Evolutionary conservation across 2,329 filamentous ascomycete species (phyloP).

Genomic region (Diaporthe humulicola): DNA sequence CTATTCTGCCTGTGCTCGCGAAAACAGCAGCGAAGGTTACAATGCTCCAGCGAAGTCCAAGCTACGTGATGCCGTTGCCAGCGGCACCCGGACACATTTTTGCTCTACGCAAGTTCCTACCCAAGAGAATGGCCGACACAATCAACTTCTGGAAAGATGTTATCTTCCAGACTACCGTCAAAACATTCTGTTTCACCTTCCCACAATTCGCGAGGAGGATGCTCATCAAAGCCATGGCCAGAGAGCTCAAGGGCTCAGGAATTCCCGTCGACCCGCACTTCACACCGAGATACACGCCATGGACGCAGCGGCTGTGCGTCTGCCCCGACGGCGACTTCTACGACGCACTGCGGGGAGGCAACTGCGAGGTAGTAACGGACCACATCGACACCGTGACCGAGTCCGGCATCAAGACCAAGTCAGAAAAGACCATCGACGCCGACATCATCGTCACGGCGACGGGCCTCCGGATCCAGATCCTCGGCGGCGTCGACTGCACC

Average conservation of each 20-base stretch:
- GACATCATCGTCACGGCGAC: constrained; percentile 80
- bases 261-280: constrained; percentile 73
- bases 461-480: constrained; percentile 71
- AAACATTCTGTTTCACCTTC: constrained; percentile 64
- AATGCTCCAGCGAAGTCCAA: constrained; percentile 85
- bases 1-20: constrained; percentile 78
- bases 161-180: constrained; percentile 60
- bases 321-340: constrained; percentile 71
- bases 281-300: constrained; percentile 73
- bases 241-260: constrained; percentile 63
- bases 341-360: constrained; percentile 58
- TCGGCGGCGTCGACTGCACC: constrained; percentile 64
- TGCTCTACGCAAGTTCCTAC: constrained; percentile 59
- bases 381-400: constrained; percentile 64
- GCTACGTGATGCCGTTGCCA: constrained; percentile 71
- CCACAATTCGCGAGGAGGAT: constrained; percentile 62
- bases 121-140: constrained; percentile 58
- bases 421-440: constrained; percentile 65
- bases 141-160: constrained; percentile 65
- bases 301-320: constrained; percentile 83
- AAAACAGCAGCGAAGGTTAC: constrained; percentile 76
- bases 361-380: constrained; percentile 64
- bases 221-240: constrained; percentile 59
- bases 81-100: constrained; percentile 52
- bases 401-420: constrained; percentile 61